Evolutionary conservation across 1,139 yeast genomes (phyloP), one percentile per base, ranked within the genome.

Genomic region (Hemisphaericaspora subhashii): DNA sequence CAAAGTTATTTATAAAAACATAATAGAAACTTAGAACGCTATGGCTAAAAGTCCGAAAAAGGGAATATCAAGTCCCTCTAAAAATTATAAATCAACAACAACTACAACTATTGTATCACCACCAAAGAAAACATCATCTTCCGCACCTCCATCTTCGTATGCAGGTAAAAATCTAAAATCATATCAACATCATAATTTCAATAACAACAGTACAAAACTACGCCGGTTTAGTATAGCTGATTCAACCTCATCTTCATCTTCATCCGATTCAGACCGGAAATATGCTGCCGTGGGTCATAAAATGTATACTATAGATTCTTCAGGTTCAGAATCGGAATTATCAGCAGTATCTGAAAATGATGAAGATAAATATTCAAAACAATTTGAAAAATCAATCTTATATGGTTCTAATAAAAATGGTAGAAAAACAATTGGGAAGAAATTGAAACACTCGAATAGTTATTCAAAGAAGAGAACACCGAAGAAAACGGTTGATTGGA

Each of bases 151-250:
- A 15, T 41, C 44, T 5, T 38, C 45, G 3, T 38, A 44, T 13
- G 71, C 70, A 2, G 74, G 74, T 12, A 70, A 70, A 51, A 62
- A 62, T 31, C 50, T 66, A 37, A 60, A 60, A 35, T 47, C 57
- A 17, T 58, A 60, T 37, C 56, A 52, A 45, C 52, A 38, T 28
- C 39, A 40, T 10, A 35, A 34, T 23, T 36, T 41, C 38, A 36
- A 43, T 13, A 44, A 38, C 20, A 43, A 45, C 31, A 47, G 45
- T 13, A 45, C 46, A 21, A 38, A 37, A 37, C n/a, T n/a, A n/a
- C 44, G 79, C 36, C 53, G 76, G 38, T 72, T 75, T 47, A 74
- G 79, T 50, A 61, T 77, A 17, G 70, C 64, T 2, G 66, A 62
- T 31, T 63, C 71, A 4, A 54, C n/a, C n/a, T n/a, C 66, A 11